Conservation (phyloP, 1,139 yeast species). For the Pichia sp. region DNA sequence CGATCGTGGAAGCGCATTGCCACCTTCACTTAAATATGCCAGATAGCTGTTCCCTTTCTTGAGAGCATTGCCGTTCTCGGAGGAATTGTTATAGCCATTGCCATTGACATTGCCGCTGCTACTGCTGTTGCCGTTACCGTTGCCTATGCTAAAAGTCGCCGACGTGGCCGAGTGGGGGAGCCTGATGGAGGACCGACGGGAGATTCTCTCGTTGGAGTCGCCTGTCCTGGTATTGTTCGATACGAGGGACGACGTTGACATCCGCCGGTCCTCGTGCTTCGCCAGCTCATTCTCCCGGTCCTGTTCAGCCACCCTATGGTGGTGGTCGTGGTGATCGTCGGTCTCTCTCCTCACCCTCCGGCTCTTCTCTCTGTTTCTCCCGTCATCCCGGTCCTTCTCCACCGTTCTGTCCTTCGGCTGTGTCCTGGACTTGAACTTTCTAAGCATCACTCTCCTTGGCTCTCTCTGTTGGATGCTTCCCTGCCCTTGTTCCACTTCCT, state of each 20-base stretch:
- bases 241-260: neutral
- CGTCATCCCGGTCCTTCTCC: neutral
- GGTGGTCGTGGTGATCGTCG: neutral
- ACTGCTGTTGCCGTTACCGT: neutral
- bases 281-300: neutral
- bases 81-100: no score
- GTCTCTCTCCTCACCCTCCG: neutral
- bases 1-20: neutral
- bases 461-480: neutral
- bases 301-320: neutral
- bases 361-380: neutral
- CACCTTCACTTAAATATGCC: neutral
- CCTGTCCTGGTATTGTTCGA: neutral
- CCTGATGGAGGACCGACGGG: slow-evolving; percentile 3
- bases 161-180: neutral
- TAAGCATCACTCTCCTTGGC: neutral
- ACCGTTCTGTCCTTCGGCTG: neutral
- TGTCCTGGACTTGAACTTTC: neutral
- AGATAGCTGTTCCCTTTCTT: neutral
- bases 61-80: neutral
- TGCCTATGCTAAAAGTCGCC: neutral
- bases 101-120: neutral
- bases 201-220: neutral
- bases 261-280: neutral
- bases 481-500: neutral